These are phyloP conservation scores for Cyphellophora europaea DNA, from an alignment of 2,329 filamentous ascomycete genomes.

Conservation along the genomic window DNA sequence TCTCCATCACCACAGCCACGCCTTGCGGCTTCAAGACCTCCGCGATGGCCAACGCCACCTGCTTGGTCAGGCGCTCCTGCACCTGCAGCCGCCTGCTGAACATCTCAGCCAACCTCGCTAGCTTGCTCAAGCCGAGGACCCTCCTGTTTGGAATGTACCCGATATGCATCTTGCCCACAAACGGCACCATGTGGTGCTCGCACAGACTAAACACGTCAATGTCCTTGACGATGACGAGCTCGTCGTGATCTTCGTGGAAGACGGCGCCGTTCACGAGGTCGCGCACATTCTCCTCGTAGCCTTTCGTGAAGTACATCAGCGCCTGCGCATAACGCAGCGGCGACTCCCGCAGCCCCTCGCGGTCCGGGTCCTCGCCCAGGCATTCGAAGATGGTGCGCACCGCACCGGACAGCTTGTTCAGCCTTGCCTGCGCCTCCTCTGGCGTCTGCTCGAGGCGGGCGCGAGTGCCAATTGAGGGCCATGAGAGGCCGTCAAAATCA, in stretches of 20 bases:
- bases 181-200: conserved; percentile 95
- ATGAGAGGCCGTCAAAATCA: conserved; percentile 43
- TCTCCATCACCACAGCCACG: conserved; percentile 96
- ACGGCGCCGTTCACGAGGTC: conserved; percentile 90
- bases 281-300: conserved; percentile 87
- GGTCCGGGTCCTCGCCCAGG: conserved; percentile 55
- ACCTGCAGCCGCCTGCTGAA: conserved; percentile 89
- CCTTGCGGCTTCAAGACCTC: conserved; percentile 90
- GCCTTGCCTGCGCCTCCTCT: conserved; percentile 46
- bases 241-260: conserved; percentile 93
- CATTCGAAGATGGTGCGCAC: conserved; percentile 57
- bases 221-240: conserved; percentile 95
- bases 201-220: conserved; percentile 92
- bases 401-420: conserved; percentile 53
- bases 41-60: conserved; percentile 87
- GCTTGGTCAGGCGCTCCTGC: conserved; percentile 90
- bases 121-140: conserved; percentile 90
- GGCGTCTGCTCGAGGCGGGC: conserved; percentile 47
- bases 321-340: conserved; percentile 90
- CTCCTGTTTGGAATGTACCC: conserved; percentile 89
- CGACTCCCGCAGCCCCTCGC: conserved; percentile 54
- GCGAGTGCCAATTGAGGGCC: conserved; percentile 41
- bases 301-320: conserved; percentile 90
- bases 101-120: conserved; percentile 94
- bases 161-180: conserved; percentile 98